Base-by-base conservation (phyloP, 1,139 yeast genomes). In the Wickerhamomyces sp. region DNA sequence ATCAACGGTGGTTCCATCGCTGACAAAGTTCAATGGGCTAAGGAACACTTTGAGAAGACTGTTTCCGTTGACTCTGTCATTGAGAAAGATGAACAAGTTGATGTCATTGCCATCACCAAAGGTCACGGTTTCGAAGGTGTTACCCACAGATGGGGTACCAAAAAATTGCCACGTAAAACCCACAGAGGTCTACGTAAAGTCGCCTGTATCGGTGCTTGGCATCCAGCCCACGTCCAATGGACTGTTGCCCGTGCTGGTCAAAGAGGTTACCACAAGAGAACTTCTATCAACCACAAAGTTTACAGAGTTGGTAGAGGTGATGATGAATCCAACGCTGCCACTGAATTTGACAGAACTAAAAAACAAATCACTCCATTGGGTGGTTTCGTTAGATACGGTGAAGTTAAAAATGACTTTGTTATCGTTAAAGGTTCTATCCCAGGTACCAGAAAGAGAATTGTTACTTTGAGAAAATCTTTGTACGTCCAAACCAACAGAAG, bases 111-210 rank as follows among this genome's bases (percentile, higher is more conserved):
- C 64, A 96, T 93, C 67, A 93, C 98, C 82, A 89, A 85, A 81
- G 99, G 99, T 91, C 95, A 91, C 80, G 99, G 99, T 80, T 87
- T 84, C 86, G 98, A 89, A 75, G 99, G 99, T 88, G 97, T 89
- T 62, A 93, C 98, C 78, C 95, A 88, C 88, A 88, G 99, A 86
- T 91, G 97, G 97, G 98, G 98, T 70, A 91, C 98, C 83, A 93
- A 89, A 91, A 88, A 85, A 81, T 79, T 91, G 62, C 98, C 99
- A 75, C 88, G 99, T 81, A 91, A 91, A 95, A 91, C 99, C 70
- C 99, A 91, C 76, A 88, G 97, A 84, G 99, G 99, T 91, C 81
- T 89, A 70, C 88, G 99, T 83, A 93, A 93, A 88, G 98, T 91
- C 74, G 99, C 98, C 68, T 91, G 99, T 88, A 93, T 91, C 66